Conservation (phyloP, 371 early-diverging fungal species). For the Smittium culicis region DNA sequence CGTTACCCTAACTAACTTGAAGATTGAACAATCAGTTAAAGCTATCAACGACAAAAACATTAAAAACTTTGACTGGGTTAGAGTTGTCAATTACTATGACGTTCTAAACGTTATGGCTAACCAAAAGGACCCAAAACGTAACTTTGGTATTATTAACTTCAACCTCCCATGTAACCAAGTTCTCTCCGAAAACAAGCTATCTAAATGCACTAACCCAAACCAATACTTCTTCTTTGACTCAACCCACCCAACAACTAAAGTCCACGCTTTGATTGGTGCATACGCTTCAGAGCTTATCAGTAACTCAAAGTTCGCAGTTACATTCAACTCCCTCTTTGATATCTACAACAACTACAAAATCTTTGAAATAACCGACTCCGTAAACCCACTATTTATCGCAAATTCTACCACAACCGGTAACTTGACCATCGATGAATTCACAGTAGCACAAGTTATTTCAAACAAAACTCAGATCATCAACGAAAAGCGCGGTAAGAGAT, state of each 20-base stretch:
- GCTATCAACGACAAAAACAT: too few relatives aligned
- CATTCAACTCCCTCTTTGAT: background rate
- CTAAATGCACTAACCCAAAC: constrained; percentile 1
- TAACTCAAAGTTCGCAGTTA: background rate
- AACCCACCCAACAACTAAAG: constrained; percentile 8
- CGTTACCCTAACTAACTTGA: background rate
- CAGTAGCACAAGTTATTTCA: background rate
- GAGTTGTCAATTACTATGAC: background rate
- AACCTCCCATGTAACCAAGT: background rate
- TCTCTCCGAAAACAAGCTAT: background rate
- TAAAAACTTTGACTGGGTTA: background rate
- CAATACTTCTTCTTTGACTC: constrained; percentile 8
- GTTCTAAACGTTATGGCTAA: background rate
- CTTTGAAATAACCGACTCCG: background rate
- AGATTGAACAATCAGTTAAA: background rate
- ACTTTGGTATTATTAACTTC: background rate
- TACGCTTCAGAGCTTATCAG: background rate
- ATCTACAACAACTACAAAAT: constrained; percentile 1
- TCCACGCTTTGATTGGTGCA: constrained; percentile 8
- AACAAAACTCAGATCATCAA: background rate
- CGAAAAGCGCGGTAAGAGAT: background rate
- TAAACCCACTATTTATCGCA: background rate
- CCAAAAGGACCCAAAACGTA: background rate
- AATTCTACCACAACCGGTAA: background rate
- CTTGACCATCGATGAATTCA: background rate